phyloP scores from a whole-genome alignment of 23 red algal species.

The Pyropia yezoensis region DNA sequence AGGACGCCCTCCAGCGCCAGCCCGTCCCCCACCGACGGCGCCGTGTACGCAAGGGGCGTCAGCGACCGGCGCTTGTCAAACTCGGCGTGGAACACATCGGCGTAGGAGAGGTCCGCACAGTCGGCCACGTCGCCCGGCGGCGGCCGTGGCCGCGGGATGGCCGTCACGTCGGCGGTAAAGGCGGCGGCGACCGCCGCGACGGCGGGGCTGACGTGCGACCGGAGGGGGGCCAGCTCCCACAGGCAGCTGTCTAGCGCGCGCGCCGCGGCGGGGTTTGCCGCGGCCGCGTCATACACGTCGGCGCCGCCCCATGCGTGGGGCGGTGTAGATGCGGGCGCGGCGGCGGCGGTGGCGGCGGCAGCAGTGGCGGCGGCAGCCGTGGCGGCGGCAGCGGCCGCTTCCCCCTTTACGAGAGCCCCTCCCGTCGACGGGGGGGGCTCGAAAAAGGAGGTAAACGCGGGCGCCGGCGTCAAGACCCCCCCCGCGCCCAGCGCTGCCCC shows the following conservation, averaged over 20 bases:
- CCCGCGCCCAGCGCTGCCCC: background rate
- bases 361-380: too few relatives aligned
- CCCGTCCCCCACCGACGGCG: too few relatives aligned
- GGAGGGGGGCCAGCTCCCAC: slow-evolving; percentile 73
- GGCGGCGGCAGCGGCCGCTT: background rate
- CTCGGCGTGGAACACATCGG: slow-evolving; percentile 50
- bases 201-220: slow-evolving; percentile 43
- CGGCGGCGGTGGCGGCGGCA: background rate
- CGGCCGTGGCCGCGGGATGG: slow-evolving; percentile 2
- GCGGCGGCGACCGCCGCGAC: slow-evolving; percentile 39
- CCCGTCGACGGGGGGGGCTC: background rate
- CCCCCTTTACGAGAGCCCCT: background rate
- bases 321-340: too few relatives aligned
- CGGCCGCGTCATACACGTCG: slow-evolving; percentile 66
- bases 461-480: background rate
- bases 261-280: slow-evolving; percentile 27
- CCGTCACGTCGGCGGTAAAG: slow-evolving; percentile 47
- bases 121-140: slow-evolving; percentile 36
- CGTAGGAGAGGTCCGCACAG: slow-evolving; percentile 30
- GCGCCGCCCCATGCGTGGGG: background rate
- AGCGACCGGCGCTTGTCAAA: slow-evolving; percentile 11
- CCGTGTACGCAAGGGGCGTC: too few relatives aligned
- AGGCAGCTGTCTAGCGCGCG: slow-evolving; percentile 48
- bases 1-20: too few relatives aligned
- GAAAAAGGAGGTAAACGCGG: background rate